Evolutionary conservation across 352 stramenopile genomes (phyloP).

Genomic region (Elongisporangium anandrum): DNA sequence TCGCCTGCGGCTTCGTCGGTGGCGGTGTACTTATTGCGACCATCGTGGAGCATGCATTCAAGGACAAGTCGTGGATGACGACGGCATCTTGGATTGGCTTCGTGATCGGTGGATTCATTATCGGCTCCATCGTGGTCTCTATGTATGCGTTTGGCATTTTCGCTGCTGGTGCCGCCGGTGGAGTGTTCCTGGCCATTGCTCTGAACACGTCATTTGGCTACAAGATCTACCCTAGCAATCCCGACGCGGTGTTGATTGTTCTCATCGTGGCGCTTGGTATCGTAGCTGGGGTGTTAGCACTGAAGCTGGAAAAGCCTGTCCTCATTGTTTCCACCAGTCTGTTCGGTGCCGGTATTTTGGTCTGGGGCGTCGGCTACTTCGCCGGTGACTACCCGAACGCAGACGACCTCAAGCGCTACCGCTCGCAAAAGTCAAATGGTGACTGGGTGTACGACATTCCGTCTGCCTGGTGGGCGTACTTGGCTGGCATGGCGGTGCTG

Average conservation of each 20-base stretch:
- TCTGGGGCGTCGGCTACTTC: slow-evolving; percentile 41
- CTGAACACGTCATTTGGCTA: slow-evolving; percentile 25
- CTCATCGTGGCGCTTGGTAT: slow-evolving; percentile 24
- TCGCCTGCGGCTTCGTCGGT: slow-evolving; percentile 21
- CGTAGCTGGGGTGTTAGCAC: slow-evolving; percentile 16
- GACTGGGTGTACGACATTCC: slow-evolving; percentile 24
- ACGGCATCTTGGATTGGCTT: slow-evolving; percentile 32
- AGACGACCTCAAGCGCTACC: slow-evolving; percentile 26
- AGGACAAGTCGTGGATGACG: slow-evolving; percentile 15
- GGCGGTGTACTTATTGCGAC: slow-evolving; percentile 21
- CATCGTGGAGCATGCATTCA: slow-evolving; percentile 24
- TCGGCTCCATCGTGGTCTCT: slow-evolving; percentile 25
- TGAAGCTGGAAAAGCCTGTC: slow-evolving; percentile 25
- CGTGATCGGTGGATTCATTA: slow-evolving; percentile 18
- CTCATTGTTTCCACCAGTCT: slow-evolving; percentile 29
- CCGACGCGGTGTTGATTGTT: slow-evolving; percentile 19
- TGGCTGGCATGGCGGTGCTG: slow-evolving; percentile 28
- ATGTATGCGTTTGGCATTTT: slow-evolving; percentile 31
- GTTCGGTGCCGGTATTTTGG: slow-evolving; percentile 17
- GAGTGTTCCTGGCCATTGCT: slow-evolving; percentile 21
- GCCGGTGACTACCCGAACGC: slow-evolving; percentile 31
- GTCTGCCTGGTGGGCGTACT: slow-evolving; percentile 33
- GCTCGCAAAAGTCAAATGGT: slow-evolving; percentile 12
- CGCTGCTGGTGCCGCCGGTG: slow-evolving; percentile 19
- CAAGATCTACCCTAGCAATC: slow-evolving; percentile 27